These are phyloP conservation scores for Paracorniculantispora psalliotae DNA, from an alignment of 2,329 filamentous ascomycete species.

Conservation along the genomic window DNA sequence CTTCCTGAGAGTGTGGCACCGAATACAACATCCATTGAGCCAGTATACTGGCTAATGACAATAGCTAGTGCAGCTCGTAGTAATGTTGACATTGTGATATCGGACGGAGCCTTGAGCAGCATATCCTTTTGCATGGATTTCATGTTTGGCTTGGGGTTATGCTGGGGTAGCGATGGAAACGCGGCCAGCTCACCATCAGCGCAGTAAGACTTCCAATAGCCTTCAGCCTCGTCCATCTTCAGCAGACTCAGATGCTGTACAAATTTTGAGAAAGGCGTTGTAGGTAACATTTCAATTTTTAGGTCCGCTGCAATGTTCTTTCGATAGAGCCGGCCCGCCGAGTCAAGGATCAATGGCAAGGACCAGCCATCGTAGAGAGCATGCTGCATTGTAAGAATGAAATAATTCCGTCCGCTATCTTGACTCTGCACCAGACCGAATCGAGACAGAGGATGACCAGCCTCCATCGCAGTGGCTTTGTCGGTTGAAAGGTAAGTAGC, in stretches of 20 bases:
- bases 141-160: conserved; percentile 8
- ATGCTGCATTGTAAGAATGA: conserved; percentile 28
- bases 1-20: conserved; percentile 24
- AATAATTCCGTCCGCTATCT: conserved; percentile 1
- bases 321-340: conserved; percentile 16
- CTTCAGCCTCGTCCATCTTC: neutral
- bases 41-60: conserved; percentile 32
- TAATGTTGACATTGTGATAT: conserved; percentile 19
- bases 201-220: neutral
- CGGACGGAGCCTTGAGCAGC: neutral
- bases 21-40: conserved; percentile 26
- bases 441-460: conserved; percentile 12
- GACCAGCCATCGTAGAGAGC: conserved; percentile 49
- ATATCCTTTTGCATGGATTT: neutral
- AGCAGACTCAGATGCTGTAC: conserved; percentile 29
- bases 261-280: conserved; percentile 21
- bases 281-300: conserved; percentile 27
- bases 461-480: conserved; percentile 3
- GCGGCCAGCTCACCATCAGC: neutral
- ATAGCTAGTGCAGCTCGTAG: conserved; percentile 26
- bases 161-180: neutral
- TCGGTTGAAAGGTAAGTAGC: neutral
- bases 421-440: conserved; percentile 3
- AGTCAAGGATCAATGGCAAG: conserved; percentile 30
- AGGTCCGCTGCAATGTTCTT: conserved; percentile 20